phyloP scores from a whole-genome alignment of 1,284 basidiomycete genomes.

The Meira nashicola region DNA sequence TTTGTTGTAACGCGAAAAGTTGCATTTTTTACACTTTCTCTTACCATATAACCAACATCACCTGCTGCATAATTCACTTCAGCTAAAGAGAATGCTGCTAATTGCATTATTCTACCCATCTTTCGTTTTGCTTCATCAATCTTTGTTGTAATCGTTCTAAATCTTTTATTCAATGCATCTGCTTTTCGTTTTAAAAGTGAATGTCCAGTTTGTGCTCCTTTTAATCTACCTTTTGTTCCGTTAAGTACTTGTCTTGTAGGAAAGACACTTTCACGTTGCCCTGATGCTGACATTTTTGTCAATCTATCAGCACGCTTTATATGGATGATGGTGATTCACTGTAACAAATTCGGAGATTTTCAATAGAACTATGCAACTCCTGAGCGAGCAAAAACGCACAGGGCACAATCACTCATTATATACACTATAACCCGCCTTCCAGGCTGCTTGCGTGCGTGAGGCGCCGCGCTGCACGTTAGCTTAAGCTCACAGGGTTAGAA shows the following conservation, averaged over 20 bases:
- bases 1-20: constrained; percentile 88
- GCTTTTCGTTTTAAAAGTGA: constrained; percentile 95
- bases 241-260: constrained; percentile 67
- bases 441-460: too few relatives aligned
- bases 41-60: constrained; percentile 75
- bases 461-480: too few relatives aligned
- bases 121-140: constrained; percentile 94
- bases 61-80: constrained; percentile 92
- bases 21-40: constrained; percentile 64
- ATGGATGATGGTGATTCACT: too few relatives aligned
- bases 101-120: constrained; percentile 97
- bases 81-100: constrained; percentile 95
- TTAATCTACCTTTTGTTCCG: constrained; percentile 84
- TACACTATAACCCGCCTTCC: too few relatives aligned
- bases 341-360: too few relatives aligned
- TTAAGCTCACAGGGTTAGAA: too few relatives aligned
- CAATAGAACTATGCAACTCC: too few relatives aligned
- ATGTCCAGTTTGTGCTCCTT: constrained; percentile 95
- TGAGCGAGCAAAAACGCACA: too few relatives aligned
- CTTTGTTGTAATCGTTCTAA: constrained; percentile 61
- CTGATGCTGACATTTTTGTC: constrained; percentile 73
- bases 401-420: too few relatives aligned
- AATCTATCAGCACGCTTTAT: too few relatives aligned
- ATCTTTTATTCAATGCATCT: constrained; percentile 87
- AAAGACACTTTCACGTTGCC: constrained; percentile 83